Evolutionary conservation across 148 eudicot species (phyloP).

Genomic region (Rheum nobile): DNA sequence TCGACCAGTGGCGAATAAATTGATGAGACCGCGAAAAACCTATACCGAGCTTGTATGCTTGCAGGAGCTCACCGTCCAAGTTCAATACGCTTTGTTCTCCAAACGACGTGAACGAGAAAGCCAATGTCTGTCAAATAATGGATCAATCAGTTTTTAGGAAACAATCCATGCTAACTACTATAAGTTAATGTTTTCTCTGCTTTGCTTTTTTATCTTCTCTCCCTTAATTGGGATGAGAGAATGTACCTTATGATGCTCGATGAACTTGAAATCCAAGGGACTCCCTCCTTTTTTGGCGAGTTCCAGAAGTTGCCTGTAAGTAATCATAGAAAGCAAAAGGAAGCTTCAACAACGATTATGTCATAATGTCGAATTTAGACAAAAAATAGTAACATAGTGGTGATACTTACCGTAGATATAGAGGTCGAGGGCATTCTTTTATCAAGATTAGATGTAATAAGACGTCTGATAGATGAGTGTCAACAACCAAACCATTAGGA

Average conservation of each 20-base stretch:
- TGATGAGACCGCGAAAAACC: constrained; percentile 83
- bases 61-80: constrained; percentile 81
- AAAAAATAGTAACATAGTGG: no score
- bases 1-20: constrained; percentile 92
- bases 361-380: background rate
- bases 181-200: background rate
- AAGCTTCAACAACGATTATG: background rate
- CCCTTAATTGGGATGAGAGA: background rate
- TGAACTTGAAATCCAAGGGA: constrained; percentile 75
- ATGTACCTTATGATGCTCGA: constrained; percentile 83
- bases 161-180: background rate
- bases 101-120: constrained; percentile 74
- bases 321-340: background rate
- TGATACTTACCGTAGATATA: constrained; percentile 61
- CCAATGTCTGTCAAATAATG: constrained; percentile 38
- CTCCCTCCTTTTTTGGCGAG: constrained; percentile 72
- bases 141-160: background rate
- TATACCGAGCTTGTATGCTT: constrained; percentile 86
- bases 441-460: constrained; percentile 73
- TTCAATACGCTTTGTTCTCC: constrained; percentile 88
- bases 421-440: constrained; percentile 74
- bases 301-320: constrained; percentile 68
- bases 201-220: background rate
- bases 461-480: constrained; percentile 94
- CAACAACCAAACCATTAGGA: constrained; percentile 93